These are phyloP conservation scores for Eutrema yunnanense DNA, from an alignment of 345 rosid species.

Conservation along the genomic window DNA sequence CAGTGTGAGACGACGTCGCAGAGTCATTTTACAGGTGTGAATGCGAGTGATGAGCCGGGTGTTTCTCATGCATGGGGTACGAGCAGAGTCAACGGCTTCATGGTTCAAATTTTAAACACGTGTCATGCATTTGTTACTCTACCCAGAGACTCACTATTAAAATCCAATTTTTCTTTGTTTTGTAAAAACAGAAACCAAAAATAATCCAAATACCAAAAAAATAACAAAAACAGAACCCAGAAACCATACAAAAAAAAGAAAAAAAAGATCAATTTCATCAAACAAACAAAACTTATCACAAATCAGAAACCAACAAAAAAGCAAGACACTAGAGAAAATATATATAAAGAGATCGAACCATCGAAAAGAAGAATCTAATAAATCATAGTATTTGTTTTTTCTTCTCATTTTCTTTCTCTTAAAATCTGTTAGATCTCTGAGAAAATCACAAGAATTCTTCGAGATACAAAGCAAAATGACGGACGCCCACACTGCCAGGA, in stretches of 20 bases:
- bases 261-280: neutral
- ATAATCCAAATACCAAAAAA: neutral
- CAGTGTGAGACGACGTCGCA: too few species aligned
- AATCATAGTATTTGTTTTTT: neutral
- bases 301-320: neutral
- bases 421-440: too few species aligned
- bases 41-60: constrained; percentile 26
- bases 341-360: neutral
- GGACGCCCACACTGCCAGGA: constrained; percentile 28
- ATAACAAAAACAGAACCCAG: constrained; percentile 14
- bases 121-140: constrained; percentile 14
- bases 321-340: neutral
- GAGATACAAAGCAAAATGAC: constrained; percentile 10
- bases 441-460: neutral
- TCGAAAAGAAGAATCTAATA: constrained; percentile 3
- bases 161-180: neutral
- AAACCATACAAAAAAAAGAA: neutral
- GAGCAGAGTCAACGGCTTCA: constrained; percentile 29
- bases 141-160: constrained; percentile 14
- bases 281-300: constrained; percentile 6
- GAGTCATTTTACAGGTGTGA: neutral
- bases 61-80: constrained; percentile 30
- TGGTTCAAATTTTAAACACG: neutral
- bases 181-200: constrained; percentile 21
- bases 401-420: neutral